These are phyloP conservation scores for Cystobasidium tubakii DNA, from an alignment of 768 basidiomycete species.

Conservation along the genomic window DNA sequence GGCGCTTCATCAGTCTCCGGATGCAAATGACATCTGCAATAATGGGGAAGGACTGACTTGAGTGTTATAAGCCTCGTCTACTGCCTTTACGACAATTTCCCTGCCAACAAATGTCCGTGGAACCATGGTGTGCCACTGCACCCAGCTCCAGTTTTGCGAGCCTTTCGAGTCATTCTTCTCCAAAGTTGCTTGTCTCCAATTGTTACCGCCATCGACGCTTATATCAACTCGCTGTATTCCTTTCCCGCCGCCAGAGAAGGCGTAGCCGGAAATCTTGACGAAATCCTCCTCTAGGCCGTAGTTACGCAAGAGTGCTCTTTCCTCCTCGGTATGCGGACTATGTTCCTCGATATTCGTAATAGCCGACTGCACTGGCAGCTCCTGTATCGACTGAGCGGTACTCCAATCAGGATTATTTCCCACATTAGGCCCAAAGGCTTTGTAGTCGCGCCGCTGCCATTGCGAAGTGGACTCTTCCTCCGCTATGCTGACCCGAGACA, in stretches of 20 bases:
- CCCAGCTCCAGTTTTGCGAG: constrained; percentile 29
- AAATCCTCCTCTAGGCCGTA: constrained; percentile 35
- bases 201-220: constrained; percentile 19
- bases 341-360: constrained; percentile 28
- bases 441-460: constrained; percentile 69
- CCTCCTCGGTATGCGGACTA: constrained; percentile 23
- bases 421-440: constrained; percentile 55
- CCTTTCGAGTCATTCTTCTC: constrained; percentile 26
- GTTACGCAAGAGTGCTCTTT: constrained; percentile 16
- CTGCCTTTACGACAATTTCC: constrained; percentile 34
- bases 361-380: constrained; percentile 23
- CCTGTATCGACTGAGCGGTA: constrained; percentile 9
- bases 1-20: background rate
- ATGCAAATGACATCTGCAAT: background rate
- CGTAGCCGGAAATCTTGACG: constrained; percentile 27
- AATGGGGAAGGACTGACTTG: constrained; percentile 10
- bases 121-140: constrained; percentile 16
- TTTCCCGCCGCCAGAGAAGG: constrained; percentile 25
- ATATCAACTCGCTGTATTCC: constrained; percentile 29
- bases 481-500: constrained; percentile 36
- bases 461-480: constrained; percentile 60
- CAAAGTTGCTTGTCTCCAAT: constrained; percentile 30
- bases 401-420: constrained; percentile 19
- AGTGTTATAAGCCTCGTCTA: constrained; percentile 23
- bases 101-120: constrained; percentile 24